phyloP scores from a whole-genome alignment of 2,329 filamentous ascomycete genomes.

The Alternaria ethzedia region DNA sequence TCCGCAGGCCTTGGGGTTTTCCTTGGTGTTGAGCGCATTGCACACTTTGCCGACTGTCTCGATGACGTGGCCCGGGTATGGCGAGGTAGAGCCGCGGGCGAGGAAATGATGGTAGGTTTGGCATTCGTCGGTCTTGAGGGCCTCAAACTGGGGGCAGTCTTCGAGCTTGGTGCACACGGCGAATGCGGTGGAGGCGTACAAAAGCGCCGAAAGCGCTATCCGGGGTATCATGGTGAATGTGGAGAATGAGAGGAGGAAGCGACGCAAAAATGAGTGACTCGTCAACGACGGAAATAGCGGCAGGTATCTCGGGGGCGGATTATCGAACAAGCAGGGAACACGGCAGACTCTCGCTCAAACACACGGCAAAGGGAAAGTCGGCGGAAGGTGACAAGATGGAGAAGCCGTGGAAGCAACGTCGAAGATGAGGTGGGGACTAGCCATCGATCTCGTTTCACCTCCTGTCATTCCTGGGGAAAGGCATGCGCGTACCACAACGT shows the following conservation, averaged over 20 bases:
- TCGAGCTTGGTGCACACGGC: constrained; percentile 38
- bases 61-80: constrained; percentile 36
- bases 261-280: constrained; percentile 1
- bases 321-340: background rate
- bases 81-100: constrained; percentile 33
- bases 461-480: constrained; percentile 1
- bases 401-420: background rate
- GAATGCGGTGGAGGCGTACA: constrained; percentile 21
- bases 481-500: constrained; percentile 14
- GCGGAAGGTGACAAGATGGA: background rate
- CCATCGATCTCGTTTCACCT: constrained; percentile 2
- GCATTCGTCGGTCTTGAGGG: constrained; percentile 31
- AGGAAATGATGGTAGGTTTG: constrained; percentile 36
- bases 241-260: constrained; percentile 8
- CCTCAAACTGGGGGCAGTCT: constrained; percentile 31
- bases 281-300: background rate
- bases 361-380: background rate
- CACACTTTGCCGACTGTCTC: constrained; percentile 35
- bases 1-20: constrained; percentile 30
- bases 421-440: background rate
- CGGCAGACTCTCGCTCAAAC: background rate
- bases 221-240: constrained; percentile 27
- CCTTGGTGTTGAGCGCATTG: constrained; percentile 30
- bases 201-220: constrained; percentile 21
- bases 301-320: background rate